Conservation (phyloP, 2,329 filamentous ascomycete genomes). For the Penicillium sp. region DNA sequence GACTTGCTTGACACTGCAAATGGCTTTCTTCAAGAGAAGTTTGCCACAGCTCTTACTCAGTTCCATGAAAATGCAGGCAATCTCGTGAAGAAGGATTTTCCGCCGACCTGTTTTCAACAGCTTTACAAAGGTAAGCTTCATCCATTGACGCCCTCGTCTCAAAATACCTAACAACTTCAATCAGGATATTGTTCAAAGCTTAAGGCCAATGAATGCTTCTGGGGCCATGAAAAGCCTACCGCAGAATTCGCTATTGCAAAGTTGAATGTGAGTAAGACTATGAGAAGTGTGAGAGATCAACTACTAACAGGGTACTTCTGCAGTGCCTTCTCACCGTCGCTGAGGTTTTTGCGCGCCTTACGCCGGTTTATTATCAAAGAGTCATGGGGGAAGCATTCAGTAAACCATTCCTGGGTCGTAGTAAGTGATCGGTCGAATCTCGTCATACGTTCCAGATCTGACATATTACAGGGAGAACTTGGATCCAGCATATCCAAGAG, state of each 20-base stretch:
- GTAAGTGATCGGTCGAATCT: background rate
- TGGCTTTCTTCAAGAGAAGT: background rate
- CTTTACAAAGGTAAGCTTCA: background rate
- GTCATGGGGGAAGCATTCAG: background rate
- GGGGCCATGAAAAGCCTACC: slow-evolving; percentile 1
- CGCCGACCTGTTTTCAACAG: background rate
- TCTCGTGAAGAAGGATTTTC: background rate
- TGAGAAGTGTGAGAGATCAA: background rate
- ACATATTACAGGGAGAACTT: slow-evolving; percentile 3
- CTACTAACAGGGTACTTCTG: background rate
- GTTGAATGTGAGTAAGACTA: background rate
- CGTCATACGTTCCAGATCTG: background rate
- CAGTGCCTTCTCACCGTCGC: slow-evolving; percentile 1
- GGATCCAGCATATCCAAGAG: slow-evolving; percentile 3
- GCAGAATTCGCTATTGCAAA: background rate
- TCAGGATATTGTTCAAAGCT: slow-evolving; percentile 2
- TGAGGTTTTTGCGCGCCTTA: slow-evolving; percentile 3
- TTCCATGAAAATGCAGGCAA: background rate
- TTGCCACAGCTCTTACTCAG: background rate
- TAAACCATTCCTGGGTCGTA: background rate
- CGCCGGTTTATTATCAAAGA: slow-evolving; percentile 2
- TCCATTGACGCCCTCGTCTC: background rate
- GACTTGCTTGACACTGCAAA: slow-evolving; percentile 1
- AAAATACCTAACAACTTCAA: background rate
- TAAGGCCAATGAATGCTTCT: slow-evolving; percentile 1